Evolutionary conservation across 1,284 basidiomycete species (phyloP).

Genomic region (Marasmius fiardii): DNA sequence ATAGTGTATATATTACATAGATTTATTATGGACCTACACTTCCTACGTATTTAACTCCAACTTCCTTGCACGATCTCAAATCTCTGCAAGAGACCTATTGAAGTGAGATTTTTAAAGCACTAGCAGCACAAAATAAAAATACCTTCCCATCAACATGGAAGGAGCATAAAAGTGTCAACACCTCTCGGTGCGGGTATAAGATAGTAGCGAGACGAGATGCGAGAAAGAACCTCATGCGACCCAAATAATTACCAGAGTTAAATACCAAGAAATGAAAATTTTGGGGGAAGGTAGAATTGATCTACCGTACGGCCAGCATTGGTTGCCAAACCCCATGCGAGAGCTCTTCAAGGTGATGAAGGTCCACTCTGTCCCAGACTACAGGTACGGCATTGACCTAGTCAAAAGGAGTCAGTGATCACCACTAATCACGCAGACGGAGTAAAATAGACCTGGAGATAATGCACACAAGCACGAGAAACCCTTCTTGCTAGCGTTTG

Average conservation of each 20-base stretch:
- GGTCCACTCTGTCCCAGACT: slow-evolving; percentile 63
- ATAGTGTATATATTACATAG: neutral
- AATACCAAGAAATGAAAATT: neutral
- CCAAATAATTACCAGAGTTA: neutral
- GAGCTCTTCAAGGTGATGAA: slow-evolving; percentile 71
- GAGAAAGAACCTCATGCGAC: neutral
- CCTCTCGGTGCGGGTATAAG: neutral
- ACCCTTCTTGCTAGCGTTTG: slow-evolving; percentile 67
- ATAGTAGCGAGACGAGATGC: neutral
- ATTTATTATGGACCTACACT: no score
- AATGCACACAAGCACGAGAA: slow-evolving; percentile 69
- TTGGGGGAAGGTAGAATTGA: neutral
- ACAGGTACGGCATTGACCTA: slow-evolving; percentile 65
- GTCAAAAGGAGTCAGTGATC: slow-evolving; percentile 15
- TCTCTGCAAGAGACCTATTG: no score
- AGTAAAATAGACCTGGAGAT: slow-evolving; percentile 53
- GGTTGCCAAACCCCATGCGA: slow-evolving; percentile 69
- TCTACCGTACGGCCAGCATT: slow-evolving; percentile 43
- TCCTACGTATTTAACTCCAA: no score
- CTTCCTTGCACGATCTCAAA: no score
- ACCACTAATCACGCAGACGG: slow-evolving; percentile 5
- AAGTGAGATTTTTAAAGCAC: no score
- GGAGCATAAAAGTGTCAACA: neutral
- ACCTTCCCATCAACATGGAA: no score
- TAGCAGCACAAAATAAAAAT: no score